These are phyloP conservation scores for Abelmoschus esculentus DNA, from an alignment of 345 rosid species.

Conservation along the genomic window DNA sequence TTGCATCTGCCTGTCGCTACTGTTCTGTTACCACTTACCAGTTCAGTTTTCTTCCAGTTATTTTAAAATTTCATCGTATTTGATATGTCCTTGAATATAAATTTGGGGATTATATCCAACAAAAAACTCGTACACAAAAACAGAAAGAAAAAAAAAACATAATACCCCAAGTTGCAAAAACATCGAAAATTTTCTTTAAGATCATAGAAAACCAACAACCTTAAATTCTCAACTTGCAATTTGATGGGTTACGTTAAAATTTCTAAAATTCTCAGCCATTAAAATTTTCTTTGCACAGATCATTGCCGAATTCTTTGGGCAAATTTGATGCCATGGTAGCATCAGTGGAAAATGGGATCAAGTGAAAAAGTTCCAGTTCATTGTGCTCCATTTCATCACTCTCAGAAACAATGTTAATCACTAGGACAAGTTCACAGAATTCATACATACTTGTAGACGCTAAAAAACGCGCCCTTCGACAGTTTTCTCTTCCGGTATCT, in stretches of 20 bases:
- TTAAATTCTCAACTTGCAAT: too few relatives aligned
- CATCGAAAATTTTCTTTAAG: too few relatives aligned
- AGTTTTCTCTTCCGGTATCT: slow-evolving; percentile 26
- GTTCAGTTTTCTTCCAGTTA: background rate
- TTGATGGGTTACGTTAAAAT: too few relatives aligned
- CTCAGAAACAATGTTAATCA: background rate
- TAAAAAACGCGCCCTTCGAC: slow-evolving; percentile 21
- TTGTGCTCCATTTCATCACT: background rate
- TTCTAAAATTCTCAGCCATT: too few relatives aligned
- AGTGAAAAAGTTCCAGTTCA: background rate
- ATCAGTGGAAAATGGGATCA: background rate
- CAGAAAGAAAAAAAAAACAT: too few relatives aligned
- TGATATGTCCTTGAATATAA: too few relatives aligned
- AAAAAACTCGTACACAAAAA: too few relatives aligned
- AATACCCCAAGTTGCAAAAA: too few relatives aligned
- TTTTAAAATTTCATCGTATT: background rate
- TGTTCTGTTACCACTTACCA: background rate
- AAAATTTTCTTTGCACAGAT: too few relatives aligned
- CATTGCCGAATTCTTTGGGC: too few relatives aligned
- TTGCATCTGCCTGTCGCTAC: too few relatives aligned
- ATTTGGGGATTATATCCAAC: background rate
- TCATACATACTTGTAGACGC: background rate
- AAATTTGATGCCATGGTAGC: background rate
- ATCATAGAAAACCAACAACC: too few relatives aligned
- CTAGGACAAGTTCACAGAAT: background rate